phyloP scores from a whole-genome alignment of 495 filamentous ascomycete genomes.

The Penicillium cosmopolitanum region DNA sequence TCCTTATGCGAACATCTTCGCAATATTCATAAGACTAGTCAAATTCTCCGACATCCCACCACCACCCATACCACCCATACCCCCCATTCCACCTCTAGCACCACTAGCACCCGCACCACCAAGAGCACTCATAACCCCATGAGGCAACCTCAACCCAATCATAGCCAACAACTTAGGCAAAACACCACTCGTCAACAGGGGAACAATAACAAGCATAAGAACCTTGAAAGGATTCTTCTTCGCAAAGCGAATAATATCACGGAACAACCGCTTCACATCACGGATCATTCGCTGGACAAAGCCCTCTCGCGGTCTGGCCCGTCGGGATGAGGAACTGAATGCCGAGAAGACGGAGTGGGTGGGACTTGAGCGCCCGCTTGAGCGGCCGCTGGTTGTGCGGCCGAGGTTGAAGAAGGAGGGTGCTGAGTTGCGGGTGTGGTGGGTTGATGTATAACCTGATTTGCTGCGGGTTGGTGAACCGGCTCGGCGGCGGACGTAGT shows the following conservation, averaged over 20 bases:
- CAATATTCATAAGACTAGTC: constrained; percentile 57
- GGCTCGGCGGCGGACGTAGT: constrained; percentile 35
- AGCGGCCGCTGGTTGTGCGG: constrained; percentile 31
- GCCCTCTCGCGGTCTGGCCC: constrained; percentile 70
- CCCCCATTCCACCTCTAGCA: constrained; percentile 7
- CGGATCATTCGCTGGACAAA: constrained; percentile 71
- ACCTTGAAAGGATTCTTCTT: constrained; percentile 65
- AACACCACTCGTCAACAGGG: constrained; percentile 79
- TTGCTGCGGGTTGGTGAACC: constrained; percentile 38
- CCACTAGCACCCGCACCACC: constrained; percentile 35
- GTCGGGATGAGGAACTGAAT: constrained; percentile 61
- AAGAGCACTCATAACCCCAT: constrained; percentile 58
- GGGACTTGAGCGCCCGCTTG: constrained; percentile 45
- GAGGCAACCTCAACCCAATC: constrained; percentile 76
- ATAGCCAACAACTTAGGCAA: constrained; percentile 70
- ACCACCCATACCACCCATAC: constrained; percentile 45
- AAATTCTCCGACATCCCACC: constrained; percentile 46
- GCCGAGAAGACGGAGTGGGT: constrained; percentile 50
- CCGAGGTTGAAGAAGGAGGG: constrained; percentile 58
- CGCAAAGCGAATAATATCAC: constrained; percentile 74
- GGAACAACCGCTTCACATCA: constrained; percentile 71
- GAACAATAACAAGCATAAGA: constrained; percentile 82
- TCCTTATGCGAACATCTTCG: constrained; percentile 65
- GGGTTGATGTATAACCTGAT: constrained; percentile 44
- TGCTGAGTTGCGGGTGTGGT: constrained; percentile 47